Evolutionary conservation across 768 basidiomycete species (phyloP).

Genomic region (Kwoniella sp.): DNA sequence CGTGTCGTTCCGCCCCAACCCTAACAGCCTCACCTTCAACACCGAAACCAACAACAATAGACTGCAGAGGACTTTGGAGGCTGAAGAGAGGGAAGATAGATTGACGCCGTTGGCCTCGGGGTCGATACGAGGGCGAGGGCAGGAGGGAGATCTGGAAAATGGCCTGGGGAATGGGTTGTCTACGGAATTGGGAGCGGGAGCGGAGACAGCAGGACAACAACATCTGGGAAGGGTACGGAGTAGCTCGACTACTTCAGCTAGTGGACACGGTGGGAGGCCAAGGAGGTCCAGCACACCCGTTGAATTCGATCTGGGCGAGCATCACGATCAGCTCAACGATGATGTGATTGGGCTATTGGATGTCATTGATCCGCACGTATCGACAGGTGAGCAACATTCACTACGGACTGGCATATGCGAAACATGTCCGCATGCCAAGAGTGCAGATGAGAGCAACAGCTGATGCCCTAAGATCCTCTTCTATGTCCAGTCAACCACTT

Average conservation of each 20-base stretch:
- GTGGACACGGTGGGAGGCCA: conserved; percentile 1
- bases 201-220: background rate
- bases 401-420: too few relatives aligned
- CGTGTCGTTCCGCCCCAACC: conserved; percentile 4
- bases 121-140: background rate
- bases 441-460: background rate
- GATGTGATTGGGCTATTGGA: conserved; percentile 83
- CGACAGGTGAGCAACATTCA: conserved; percentile 59
- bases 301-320: conserved; percentile 13
- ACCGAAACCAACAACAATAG: background rate
- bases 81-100: conserved; percentile 3
- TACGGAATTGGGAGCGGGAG: background rate
- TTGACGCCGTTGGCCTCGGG: conserved; percentile 7
- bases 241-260: conserved; percentile 8
- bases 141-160: conserved; percentile 11
- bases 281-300: conserved; percentile 18
- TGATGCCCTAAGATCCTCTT: background rate
- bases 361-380: conserved; percentile 72
- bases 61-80: background rate
- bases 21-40: background rate
- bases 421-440: too few relatives aligned
- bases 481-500: conserved; percentile 63
- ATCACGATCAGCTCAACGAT: conserved; percentile 63
- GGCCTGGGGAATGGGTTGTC: conserved; percentile 4
- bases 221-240: background rate